A percentile compares a stretch with the other conserved stretches of the same genome.
phyloP scores from a whole-genome alignment of 768 basidiomycete species.

The Terana coerulea region DNA sequence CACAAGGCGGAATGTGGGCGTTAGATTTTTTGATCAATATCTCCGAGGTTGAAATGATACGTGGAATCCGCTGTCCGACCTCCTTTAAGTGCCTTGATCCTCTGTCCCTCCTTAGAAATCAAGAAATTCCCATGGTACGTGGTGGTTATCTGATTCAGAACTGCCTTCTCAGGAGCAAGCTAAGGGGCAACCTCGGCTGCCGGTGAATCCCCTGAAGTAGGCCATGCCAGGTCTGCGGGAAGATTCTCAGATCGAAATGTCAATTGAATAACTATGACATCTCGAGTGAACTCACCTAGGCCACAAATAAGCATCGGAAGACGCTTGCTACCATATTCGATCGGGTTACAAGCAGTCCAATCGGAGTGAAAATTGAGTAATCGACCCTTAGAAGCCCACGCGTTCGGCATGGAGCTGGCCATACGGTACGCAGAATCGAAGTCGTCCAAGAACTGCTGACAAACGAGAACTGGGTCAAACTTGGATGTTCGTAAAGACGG shows the following conservation, averaged over 20 bases:
- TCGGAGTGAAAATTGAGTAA: too few species aligned
- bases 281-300: too few species aligned
- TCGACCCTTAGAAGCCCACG: too few species aligned
- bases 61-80: background rate
- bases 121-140: constrained; percentile 9
- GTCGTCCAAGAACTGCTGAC: background rate
- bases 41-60: constrained; percentile 9
- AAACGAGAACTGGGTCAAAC: background rate
- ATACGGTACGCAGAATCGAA: background rate
- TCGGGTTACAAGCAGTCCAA: too few species aligned
- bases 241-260: background rate
- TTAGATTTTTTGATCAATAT: constrained; percentile 5
- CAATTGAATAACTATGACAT: background rate
- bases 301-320: too few species aligned
- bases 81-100: constrained; percentile 12
- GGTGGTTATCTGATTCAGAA: constrained; percentile 14
- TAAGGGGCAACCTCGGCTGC: constrained; percentile 16
- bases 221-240: background rate
- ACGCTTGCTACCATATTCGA: too few species aligned
- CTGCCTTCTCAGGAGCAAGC: constrained; percentile 12
- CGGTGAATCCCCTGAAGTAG: constrained; percentile 14
- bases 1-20: constrained; percentile 3
- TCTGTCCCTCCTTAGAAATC: constrained; percentile 6
- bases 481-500: constrained; percentile 3
- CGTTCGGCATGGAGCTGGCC: constrained; percentile 2